Base-by-base conservation (phyloP, 1,139 yeast species). In the Kluyveromyces sp. region DNA sequence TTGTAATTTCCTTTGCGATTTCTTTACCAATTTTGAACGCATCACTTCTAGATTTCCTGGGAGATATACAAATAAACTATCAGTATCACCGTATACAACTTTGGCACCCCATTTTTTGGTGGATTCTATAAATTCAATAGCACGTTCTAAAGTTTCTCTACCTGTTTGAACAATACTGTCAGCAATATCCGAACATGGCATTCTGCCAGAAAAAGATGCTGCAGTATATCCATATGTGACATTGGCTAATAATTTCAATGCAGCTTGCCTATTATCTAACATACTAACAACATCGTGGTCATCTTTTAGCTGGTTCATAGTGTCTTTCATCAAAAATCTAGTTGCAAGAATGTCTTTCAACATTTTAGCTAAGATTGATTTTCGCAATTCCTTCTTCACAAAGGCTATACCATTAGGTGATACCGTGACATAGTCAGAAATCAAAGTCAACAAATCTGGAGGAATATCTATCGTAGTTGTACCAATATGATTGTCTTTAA, bases 31-130 rank as follows among this genome's bases (percentile, higher is more conserved):
- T 69, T 10, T 59, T 65, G 60, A 90, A 90, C 0, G 97, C 97
- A 39, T 89, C 94, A 1, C 69, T 75, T 52, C 75, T 78, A 0
- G 87, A 71, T 56, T 79, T 79, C 0, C 97, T 0, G 97, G 97
- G 7, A 92, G 73, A 59, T 87, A 86, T 2, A 92, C 90, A 72
- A 92, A 92, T 45, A 92, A 67, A 39, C 96, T 86, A 64, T 92
- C 98, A 0, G 98, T 92, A 63, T 92, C 98, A 4, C 98, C 98
- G 64, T 92, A 92, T 0, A 92, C 96, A 0, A 92, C 97, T 57
- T 85, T 82, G 0, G 96, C 97, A 2, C 92, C 90, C 86, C 88
- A 86, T 33, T 71, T 61, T 1, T 58, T 55, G 30, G 78, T 74
- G 0, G 61, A 55, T 50, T 88, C 94, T 46, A 92, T 89, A 45